phyloP scores from a whole-genome alignment of 2,329 filamentous ascomycete genomes.

The Neodidymelliopsis sp. region DNA sequence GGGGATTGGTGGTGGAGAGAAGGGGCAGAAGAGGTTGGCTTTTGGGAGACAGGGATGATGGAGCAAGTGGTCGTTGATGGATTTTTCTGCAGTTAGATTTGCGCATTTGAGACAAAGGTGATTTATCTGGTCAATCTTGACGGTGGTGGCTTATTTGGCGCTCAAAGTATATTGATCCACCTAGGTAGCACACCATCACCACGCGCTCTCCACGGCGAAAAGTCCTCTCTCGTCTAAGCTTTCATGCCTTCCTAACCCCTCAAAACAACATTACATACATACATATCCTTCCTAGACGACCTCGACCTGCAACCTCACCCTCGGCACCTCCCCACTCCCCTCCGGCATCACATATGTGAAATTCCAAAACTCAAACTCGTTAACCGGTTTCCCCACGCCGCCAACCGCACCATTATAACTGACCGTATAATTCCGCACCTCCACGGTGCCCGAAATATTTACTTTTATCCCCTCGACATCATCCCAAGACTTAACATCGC shows the following conservation, averaged over 20 bases:
- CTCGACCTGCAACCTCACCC: constrained; percentile 36
- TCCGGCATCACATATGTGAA: constrained; percentile 51
- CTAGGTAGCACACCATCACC: no score
- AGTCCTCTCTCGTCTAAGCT: no score
- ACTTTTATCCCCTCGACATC: constrained; percentile 60
- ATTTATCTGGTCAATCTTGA: no score
- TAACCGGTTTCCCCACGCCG: constrained; percentile 46
- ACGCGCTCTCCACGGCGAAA: no score
- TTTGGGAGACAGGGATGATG: constrained; percentile 46
- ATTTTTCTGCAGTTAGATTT: background rate
- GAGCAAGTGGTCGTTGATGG: no score
- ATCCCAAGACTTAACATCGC: constrained; percentile 55
- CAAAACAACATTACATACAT: background rate
- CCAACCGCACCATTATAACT: constrained; percentile 55
- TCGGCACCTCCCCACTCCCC: constrained; percentile 34
- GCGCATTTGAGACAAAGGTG: no score
- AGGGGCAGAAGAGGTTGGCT: constrained; percentile 55
- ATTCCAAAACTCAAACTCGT: constrained; percentile 54
- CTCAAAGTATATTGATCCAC: no score
- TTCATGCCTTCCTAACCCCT: background rate
- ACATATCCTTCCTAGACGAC: constrained; percentile 1
- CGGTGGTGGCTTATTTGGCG: no score
- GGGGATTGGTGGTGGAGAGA: constrained; percentile 40
- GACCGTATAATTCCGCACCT: constrained; percentile 50
- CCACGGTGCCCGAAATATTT: constrained; percentile 55